Evolutionary conservation across 305 asterid species (phyloP).

Genomic region (Solanum hybrid): DNA sequence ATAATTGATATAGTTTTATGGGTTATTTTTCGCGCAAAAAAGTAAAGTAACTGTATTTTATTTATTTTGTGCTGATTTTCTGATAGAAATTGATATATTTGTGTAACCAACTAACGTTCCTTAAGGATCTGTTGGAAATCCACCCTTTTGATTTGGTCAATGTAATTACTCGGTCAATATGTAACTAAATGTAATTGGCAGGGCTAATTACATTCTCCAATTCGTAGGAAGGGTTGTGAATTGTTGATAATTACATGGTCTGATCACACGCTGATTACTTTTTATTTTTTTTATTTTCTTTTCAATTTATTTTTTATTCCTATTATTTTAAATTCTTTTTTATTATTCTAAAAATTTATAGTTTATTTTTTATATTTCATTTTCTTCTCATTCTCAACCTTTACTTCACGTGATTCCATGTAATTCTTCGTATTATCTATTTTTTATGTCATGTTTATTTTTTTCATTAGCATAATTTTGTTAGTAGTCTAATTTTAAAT

Average conservation of each 20-base stretch:
- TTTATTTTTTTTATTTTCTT: not conserved
- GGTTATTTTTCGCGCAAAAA: not conserved
- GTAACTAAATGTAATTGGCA: not conserved
- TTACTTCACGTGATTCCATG: not conserved
- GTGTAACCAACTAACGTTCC: not conserved
- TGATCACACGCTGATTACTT: no score
- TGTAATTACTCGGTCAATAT: no score
- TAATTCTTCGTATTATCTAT: no score
- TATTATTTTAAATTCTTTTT: no score
- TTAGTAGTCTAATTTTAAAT: not conserved
- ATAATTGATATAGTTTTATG: not conserved
- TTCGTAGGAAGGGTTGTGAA: not conserved
- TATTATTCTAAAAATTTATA: no score
- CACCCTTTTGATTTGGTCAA: not conserved
- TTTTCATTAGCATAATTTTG: not conserved
- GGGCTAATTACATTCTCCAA: not conserved
- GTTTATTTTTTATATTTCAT: no score
- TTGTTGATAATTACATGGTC: not conserved
- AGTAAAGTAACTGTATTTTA: not conserved
- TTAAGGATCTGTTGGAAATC: not conserved
- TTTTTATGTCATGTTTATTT: not conserved
- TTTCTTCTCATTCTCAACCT: not conserved
- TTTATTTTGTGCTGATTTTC: not conserved
- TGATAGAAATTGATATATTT: not conserved
- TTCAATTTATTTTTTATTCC: no score